Conservation (phyloP, 2,329 filamentous ascomycete species). For the Penicillium sp. region DNA sequence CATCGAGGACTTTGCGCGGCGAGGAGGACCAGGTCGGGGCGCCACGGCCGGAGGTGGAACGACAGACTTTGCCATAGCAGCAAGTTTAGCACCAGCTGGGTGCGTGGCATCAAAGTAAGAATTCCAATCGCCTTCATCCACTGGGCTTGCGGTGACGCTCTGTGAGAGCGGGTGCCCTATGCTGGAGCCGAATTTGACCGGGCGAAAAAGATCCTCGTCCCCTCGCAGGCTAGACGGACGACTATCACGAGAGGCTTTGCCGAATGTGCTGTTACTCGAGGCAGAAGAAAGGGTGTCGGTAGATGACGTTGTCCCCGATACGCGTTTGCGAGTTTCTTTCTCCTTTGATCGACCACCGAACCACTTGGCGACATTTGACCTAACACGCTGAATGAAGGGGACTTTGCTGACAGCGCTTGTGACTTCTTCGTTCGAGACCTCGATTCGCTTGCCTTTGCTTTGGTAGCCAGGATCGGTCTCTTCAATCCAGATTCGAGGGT, state of each 20-base stretch:
- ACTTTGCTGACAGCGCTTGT: slow-evolving; percentile 87
- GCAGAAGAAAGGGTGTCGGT: slow-evolving; percentile 55
- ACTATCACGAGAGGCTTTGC: slow-evolving; percentile 50
- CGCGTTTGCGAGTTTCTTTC: slow-evolving; percentile 50
- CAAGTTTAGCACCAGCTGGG: slow-evolving; percentile 13
- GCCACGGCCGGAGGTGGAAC: slow-evolving; percentile 24
- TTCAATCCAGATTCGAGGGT: slow-evolving; percentile 81
- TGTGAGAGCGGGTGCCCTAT: slow-evolving; percentile 68
- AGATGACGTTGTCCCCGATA: slow-evolving; percentile 51
- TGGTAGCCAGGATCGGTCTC: slow-evolving; percentile 83
- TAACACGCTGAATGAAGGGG: slow-evolving; percentile 79
- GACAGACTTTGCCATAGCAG: background rate
- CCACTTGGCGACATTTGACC: slow-evolving; percentile 71
- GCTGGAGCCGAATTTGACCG: slow-evolving; percentile 50
- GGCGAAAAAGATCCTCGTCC: slow-evolving; percentile 56
- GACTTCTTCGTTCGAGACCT: slow-evolving; percentile 88
- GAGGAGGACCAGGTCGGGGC: slow-evolving; percentile 40
- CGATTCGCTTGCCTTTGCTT: slow-evolving; percentile 78
- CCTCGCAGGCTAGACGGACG: slow-evolving; percentile 59
- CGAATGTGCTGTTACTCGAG: slow-evolving; percentile 56
- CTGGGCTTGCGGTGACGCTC: slow-evolving; percentile 70
- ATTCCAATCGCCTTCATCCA: slow-evolving; percentile 38
- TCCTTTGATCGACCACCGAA: slow-evolving; percentile 45
- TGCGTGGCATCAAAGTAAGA: slow-evolving; percentile 39
- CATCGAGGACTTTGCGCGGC: slow-evolving; percentile 43